Base-by-base conservation (phyloP, 805 yeast genomes). In the Clavispora carvajalis region DNA sequence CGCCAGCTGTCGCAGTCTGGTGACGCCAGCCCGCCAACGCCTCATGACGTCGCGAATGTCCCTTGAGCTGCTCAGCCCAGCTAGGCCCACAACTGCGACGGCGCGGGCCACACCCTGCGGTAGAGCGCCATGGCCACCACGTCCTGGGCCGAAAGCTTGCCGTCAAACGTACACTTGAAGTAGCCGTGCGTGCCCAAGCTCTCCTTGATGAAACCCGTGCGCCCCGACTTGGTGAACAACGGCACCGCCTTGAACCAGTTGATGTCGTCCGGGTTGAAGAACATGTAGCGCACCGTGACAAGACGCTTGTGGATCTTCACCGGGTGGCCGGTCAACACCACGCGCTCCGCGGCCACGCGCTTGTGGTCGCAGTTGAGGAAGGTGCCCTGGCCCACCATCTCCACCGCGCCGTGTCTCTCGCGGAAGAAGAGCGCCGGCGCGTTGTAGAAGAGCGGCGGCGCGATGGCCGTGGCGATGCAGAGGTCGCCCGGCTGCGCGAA, bases 111-210 rank as follows among this genome's bases (percentile, higher is more conserved):
- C 46, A 84, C 84, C 56, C 99, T 80, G 67, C 87, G 91, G 69
- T 85, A 93, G 52, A 93, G 65, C 22, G 96, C 80, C 97, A 93
- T 88, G 17, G 88, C 97, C 36, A 93, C 80, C 11, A 86, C 81
- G 63, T 93, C 99, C 65, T 90, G 97, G 0, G 96, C 84, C 38
- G 85, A 80, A 54, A 95, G 69, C 55, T 83, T 86, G 44, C 90
- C 91, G 59, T 93, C 97, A 55, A 93, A 93, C 7, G 85, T 84
- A 18, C 97, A 96, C 68, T 93, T 93, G 77, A 84, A 90, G 70
- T 91, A 88, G 48, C 99, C 99, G 60, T 93, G 99, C 2, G 99
- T 93, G 67, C 99, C 99, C 69, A 93, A 73, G 58, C 90, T 79
- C 61, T 91, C 97, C 64, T 87, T 91, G 60, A 95, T 91, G 62